Evolutionary conservation across 2,329 filamentous ascomycete species (phyloP).

Genomic region (Neonectria faginata): DNA sequence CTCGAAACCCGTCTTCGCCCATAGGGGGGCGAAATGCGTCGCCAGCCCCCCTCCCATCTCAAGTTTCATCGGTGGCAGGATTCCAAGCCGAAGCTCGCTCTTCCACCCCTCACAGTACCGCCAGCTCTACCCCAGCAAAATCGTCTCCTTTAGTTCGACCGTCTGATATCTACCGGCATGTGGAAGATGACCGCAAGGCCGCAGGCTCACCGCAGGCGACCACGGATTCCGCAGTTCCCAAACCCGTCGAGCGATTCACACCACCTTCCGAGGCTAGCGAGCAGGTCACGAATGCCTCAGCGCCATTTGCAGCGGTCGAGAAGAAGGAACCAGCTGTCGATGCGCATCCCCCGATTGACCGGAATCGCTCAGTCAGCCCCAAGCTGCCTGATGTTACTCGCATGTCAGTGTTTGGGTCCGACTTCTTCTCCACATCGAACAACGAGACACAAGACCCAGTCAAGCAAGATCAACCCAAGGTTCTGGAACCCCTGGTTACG

Average conservation of each 20-base stretch:
- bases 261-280: slow-evolving; percentile 24
- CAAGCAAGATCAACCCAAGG: slow-evolving; percentile 32
- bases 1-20: slow-evolving; percentile 31
- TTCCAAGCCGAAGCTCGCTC: slow-evolving; percentile 39
- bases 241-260: slow-evolving; percentile 50
- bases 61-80: slow-evolving; percentile 11
- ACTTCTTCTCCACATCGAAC: slow-evolving; percentile 62
- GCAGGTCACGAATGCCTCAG: slow-evolving; percentile 6
- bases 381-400: slow-evolving; percentile 68
- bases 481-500: background rate
- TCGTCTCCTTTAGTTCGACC: slow-evolving; percentile 75
- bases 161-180: slow-evolving; percentile 80
- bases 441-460: slow-evolving; percentile 29
- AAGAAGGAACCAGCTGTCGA: slow-evolving; percentile 28
- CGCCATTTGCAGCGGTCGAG: background rate
- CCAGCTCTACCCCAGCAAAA: slow-evolving; percentile 52
- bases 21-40: slow-evolving; percentile 34
- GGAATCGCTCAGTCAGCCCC: slow-evolving; percentile 63
- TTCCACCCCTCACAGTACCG: slow-evolving; percentile 41
- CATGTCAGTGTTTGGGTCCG: slow-evolving; percentile 70
- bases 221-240: slow-evolving; percentile 61
- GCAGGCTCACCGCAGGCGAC: slow-evolving; percentile 69
- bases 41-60: slow-evolving; percentile 33
- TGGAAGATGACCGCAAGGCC: slow-evolving; percentile 71
- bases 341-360: slow-evolving; percentile 32